Base-by-base conservation (phyloP, 371 early-diverging fungal genomes). In the Rhizopus arrhizus region DNA sequence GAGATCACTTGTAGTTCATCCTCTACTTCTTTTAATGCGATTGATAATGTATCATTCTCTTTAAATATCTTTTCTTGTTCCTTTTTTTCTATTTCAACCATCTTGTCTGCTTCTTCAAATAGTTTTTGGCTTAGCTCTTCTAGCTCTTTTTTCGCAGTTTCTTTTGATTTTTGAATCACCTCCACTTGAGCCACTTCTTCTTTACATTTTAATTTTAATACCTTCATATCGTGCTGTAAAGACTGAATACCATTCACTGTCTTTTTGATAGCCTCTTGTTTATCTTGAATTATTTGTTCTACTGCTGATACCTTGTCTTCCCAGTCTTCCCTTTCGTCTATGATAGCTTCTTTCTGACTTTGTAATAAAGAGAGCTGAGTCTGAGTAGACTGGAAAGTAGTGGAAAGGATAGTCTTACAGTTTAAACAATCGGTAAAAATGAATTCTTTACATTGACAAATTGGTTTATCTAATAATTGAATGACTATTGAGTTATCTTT, bases 41-140 rank as follows among this genome's bases (percentile, higher is more conserved):
- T 22, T 38, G 38, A 36, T 40, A 62, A 49, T 31, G 72, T 64
- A 28, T 63, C 63, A 45, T 78, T 69, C 16, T 70, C 66, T 12
- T 72, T 31, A 34, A 75, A 71, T 1, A 78, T 65, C 32, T 70
- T 65, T 46, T 74, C 66, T 53, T 81, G 66, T 36, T 79, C 77
- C 32, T 82, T 68, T 48, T 85, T 84, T 61, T 91, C 90, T 46
- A 80, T 73, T 2, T 81, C 78, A 15, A 92, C 90, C 79, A 91
- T 75, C 3, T 57, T 61, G 59, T 91, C 87, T 1, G 91, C 91
- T 58, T 89, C 87, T 58, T 89, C 89, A 67, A 89, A 89, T 46
- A 92, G 68, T 29, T 70, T 73, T 59, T 70, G 68, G 10, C 85
- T 84, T 15, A 90, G 69, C 36, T 88, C 90, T 65, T 89, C 89